Percentiles rank a stretch among this genome's conserved stretches.
phyloP scores from a whole-genome alignment of 2,329 filamentous ascomycete genomes.

The Phaeoacremonium minimum region DNA sequence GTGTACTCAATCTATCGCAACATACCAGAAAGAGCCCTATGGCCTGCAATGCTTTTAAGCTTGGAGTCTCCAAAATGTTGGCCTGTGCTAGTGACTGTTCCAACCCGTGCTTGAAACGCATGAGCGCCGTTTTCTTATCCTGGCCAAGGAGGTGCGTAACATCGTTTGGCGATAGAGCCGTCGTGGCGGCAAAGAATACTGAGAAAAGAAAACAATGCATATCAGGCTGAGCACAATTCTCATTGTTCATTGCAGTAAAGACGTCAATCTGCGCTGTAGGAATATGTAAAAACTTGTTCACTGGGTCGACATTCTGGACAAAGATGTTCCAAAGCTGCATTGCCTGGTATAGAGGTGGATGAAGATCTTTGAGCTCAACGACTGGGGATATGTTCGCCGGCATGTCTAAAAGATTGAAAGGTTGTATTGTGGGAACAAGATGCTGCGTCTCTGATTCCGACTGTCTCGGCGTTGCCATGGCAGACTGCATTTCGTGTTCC shows the following conservation, averaged over 20 bases:
- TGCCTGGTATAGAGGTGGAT: constrained; percentile 9
- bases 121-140: constrained; percentile 8
- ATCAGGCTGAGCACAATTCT: constrained; percentile 1
- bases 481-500: constrained; percentile 14
- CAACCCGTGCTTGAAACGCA: constrained; percentile 11
- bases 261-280: constrained; percentile 12
- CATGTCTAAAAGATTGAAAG: no score
- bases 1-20: no score
- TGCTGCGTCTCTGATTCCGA: no score
- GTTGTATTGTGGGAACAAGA: no score
- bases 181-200: constrained; percentile 12
- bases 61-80: constrained; percentile 14
- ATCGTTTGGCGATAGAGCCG: constrained; percentile 9
- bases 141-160: constrained; percentile 10
- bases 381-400: no score
- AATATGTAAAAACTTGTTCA: constrained; percentile 15
- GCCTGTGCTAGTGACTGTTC: constrained; percentile 12
- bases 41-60: constrained; percentile 11
- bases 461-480: constrained; percentile 6
- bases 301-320: constrained; percentile 11
- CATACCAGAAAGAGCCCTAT: constrained; percentile 11
- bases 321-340: constrained; percentile 14
- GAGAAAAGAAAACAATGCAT: constrained; percentile 13
- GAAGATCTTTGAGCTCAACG: constrained; percentile 3
- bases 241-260: constrained; percentile 12